These are phyloP conservation scores for Alternaria infectoria DNA, from an alignment of 2,329 filamentous ascomycete species.

Conservation along the genomic window DNA sequence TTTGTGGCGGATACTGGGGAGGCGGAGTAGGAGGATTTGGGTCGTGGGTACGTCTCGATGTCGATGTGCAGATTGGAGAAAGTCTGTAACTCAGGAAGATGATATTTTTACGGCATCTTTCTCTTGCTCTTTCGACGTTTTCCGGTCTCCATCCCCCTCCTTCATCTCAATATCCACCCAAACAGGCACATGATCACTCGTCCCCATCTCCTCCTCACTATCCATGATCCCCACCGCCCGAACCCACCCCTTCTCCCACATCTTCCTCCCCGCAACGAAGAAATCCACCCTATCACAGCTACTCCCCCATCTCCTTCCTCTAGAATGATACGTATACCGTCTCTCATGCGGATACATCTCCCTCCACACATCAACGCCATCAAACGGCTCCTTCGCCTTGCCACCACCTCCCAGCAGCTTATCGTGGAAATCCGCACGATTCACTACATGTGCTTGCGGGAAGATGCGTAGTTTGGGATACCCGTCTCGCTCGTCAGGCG, in stretches of 20 bases:
- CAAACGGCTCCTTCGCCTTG: conserved; percentile 19
- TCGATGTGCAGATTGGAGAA: not conserved
- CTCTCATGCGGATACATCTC: conserved; percentile 50
- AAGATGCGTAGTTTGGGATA: conserved; percentile 55
- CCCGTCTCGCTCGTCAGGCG: conserved; percentile 53
- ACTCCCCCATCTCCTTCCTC: conserved; percentile 53
- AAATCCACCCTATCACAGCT: conserved; percentile 63
- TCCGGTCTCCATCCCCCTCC: not conserved
- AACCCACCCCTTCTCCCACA: conserved; percentile 50
- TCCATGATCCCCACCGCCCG: conserved; percentile 51
- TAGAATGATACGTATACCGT: conserved; percentile 59
- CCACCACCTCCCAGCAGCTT: conserved; percentile 52
- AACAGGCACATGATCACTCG: conserved; percentile 62
- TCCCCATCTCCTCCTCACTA: conserved; percentile 54
- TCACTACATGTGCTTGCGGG: conserved; percentile 57
- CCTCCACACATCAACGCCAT: conserved; percentile 58
- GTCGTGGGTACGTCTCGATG: not conserved
- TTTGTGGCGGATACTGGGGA: conserved; percentile 15
- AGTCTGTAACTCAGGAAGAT: not conserved
- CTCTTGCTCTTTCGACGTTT: not conserved
- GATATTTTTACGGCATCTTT: not conserved
- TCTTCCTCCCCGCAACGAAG: conserved; percentile 52
- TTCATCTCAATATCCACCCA: conserved; percentile 45
- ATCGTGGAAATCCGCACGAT: conserved; percentile 58
- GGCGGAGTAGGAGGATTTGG: not conserved